Conservation (phyloP, 2,329 filamentous ascomycete species). For the Xylaria sp. region DNA sequence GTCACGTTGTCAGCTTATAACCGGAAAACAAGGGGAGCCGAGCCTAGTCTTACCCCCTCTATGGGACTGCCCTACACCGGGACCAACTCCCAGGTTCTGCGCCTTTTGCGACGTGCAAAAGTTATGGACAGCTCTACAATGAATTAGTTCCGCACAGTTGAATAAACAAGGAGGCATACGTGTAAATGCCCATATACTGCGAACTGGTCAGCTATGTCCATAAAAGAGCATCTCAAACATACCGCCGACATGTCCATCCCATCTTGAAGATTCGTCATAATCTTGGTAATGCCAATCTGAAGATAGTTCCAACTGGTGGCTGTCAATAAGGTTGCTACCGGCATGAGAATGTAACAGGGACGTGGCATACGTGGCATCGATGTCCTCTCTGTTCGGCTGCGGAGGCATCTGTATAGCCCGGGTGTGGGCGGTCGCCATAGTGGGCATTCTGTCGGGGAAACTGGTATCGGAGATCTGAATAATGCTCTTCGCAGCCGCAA, state of each 20-base stretch:
- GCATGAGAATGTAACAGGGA: neutral
- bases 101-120: constrained; percentile 99
- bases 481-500: constrained; percentile 8
- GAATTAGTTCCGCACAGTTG: constrained; percentile 44
- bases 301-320: constrained; percentile 81
- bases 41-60: constrained; percentile 66
- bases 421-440: constrained; percentile 42
- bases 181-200: constrained; percentile 95
- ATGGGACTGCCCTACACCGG: constrained; percentile 60
- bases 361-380: constrained; percentile 53
- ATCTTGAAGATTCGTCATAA: constrained; percentile 90
- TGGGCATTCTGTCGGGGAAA: constrained; percentile 24
- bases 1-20: constrained; percentile 29
- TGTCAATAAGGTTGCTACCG: constrained; percentile 30
- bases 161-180: constrained; percentile 55
- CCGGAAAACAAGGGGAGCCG: neutral
- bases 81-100: constrained; percentile 59
- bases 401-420: constrained; percentile 57
- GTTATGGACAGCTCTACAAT: constrained; percentile 83
- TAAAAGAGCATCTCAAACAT: constrained; percentile 31
- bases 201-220: constrained; percentile 24
- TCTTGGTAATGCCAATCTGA: constrained; percentile 83
- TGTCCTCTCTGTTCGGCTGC: constrained; percentile 66
- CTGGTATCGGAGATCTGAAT: constrained; percentile 22
- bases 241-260: constrained; percentile 93